Evolutionary conservation across 169 alveolate species (phyloP), one percentile per base, ranked within the genome.

Genomic region (Eimeria necatrix): DNA sequence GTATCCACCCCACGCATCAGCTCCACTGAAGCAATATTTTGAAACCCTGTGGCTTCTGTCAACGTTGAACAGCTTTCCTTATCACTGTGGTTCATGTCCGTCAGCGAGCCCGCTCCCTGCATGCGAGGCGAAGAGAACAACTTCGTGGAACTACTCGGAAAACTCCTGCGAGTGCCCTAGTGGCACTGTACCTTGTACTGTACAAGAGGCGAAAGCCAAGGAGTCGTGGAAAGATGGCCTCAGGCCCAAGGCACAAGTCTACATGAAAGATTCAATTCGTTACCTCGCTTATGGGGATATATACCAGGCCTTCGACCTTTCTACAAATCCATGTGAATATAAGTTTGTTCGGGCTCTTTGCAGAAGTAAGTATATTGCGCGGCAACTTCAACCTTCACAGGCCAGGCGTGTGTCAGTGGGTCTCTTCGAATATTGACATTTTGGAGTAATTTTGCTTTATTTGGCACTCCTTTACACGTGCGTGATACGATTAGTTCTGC

Each of bases 171-270:
- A 16, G 59, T 84, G 92, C 78, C 92, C 92, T 6, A 14, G n/a
- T 53, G 60, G 56, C 78, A 24, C n/a, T 26, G 1, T 53, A 7
- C 80, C 92, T 9, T 84, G 92, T 60, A 59, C 92, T 16, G 56
- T 32, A 59, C 56, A 84, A 59, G 92, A 84, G 26, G 92, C 92
- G 16, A 84, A 60, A 41, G 24, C 68, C n/a, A 49, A 53, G n/a
- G 92, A 84, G 22, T 22, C 74, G 68, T 84, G 92, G 92, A 12
- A 26, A 59, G 78, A 84, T 6, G 92, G 16, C 6, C 64, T 84
- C 70, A 59, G 73, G 22, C 3, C 18, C 4, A 26, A 1, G 14
- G 78, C 59, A 60, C 56, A 18, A 60, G 92, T 60, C 4, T 84
- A 84, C 80, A 3, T 84, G 78, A 60, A 74, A 3, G 61, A 60